These are phyloP conservation scores for Chlamydomonas sphaeroides DNA, from an alignment of 139 green algal species.

Conservation along the genomic window DNA sequence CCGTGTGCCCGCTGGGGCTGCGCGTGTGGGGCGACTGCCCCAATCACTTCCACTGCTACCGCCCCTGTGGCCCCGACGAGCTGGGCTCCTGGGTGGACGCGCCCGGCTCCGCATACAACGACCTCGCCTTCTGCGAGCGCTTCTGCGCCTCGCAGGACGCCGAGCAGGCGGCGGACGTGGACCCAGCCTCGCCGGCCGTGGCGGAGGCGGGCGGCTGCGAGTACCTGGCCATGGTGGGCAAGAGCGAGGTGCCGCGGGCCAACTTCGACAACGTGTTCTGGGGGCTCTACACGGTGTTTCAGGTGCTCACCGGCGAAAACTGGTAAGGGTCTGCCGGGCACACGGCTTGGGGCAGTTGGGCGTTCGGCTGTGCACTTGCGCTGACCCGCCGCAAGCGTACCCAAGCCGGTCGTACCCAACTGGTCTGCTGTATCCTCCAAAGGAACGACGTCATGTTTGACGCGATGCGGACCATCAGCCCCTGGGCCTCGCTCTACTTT, in stretches of 20 bases:
- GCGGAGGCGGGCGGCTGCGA: constrained; percentile 1
- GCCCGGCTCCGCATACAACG: constrained; percentile 56
- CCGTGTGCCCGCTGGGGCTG: constrained; percentile 22
- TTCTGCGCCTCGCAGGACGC: constrained; percentile 41
- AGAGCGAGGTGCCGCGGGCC: constrained; percentile 49
- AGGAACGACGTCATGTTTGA: constrained; percentile 31
- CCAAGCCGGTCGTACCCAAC: too few species aligned
- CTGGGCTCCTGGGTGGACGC: constrained; percentile 9
- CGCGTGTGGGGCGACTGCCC: constrained; percentile 32
- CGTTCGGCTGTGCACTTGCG: too few species aligned
- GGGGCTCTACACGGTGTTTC: constrained; percentile 70
- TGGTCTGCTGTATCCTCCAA: too few species aligned
- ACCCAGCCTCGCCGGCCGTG: background rate
- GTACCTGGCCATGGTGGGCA: constrained; percentile 58
- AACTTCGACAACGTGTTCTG: constrained; percentile 75
- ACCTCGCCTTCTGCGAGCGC: constrained; percentile 57
- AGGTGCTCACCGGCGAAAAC: constrained; percentile 65
- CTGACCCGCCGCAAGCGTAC: too few species aligned
- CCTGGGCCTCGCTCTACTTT: constrained; percentile 61
- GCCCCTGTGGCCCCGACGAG: background rate
- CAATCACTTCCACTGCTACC: constrained; percentile 39
- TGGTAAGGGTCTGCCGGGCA: too few species aligned
- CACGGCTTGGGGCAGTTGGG: too few species aligned
- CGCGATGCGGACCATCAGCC: constrained; percentile 21
- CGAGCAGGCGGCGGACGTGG: background rate